Evolutionary conservation across 129 eudicot genomes (phyloP), one percentile per base, ranked within the genome.

Genomic region (Logfia minima): DNA sequence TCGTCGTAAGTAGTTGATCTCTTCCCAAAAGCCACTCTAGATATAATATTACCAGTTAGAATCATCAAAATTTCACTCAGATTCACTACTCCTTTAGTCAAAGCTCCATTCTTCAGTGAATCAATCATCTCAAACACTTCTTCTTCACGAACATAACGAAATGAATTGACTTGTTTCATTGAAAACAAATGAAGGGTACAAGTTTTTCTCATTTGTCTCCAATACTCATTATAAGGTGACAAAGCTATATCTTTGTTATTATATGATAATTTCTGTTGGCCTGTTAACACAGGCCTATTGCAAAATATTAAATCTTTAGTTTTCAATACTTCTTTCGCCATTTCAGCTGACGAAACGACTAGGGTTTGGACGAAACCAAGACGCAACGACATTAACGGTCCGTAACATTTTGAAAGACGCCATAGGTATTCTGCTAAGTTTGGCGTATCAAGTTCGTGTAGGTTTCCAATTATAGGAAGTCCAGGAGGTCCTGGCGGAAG

Each of bases 401-500:
- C 86, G 4, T 85, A 85, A 4, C 8, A 37, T 71, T 82, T 74
- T 6, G 86, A 82, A 35, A 35, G 41, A 35, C 41, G 41, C 41
- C 41, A 35, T 6, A 35, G 9, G 41, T 35, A 7, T 9, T 51
- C 60, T 0, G 75, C n/a, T 3, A 71, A 82, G 62, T 70, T 34
- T 5, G 81, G 41, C 29, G 59, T 9, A 5, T 78, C 68, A 6
- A 82, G 71, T 43, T 75, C 80, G 63, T 75, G 84, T 0, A 86
- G 75, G 84, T 86, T 83, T 32, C 89, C 89, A 9, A 86, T 82
- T 4, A 86, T 17, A 0, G 89, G 89, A 67, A 86, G 84, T 14
- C 84, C 78, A 0, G 81, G 61, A 13, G 89, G 89, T n/a, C 89
- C 89, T 4, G 89, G 86, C n/a, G 84, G 86, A 9, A 78, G 76